Percentiles rank a stretch among this genome's conserved stretches.
Conservation (phyloP, 192 early-diverging fungal genomes). For the Coemansia sp. region DNA sequence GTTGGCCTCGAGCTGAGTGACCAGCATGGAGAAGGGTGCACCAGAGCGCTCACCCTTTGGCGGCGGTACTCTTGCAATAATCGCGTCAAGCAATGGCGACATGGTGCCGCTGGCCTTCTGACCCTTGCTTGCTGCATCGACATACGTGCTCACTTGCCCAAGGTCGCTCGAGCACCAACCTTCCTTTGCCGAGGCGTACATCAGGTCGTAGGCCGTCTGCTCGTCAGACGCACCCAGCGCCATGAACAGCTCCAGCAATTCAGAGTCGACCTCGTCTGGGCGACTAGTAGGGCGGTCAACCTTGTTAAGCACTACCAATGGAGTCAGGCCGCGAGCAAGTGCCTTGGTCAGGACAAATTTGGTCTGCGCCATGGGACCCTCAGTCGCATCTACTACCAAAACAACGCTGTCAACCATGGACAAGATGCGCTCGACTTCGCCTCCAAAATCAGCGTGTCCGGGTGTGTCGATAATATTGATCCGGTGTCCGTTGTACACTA, state of each 20-base stretch:
- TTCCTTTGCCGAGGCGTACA: constrained; percentile 82
- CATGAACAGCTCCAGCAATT: constrained; percentile 80
- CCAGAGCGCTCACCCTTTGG: constrained; percentile 65
- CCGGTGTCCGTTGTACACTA: constrained; percentile 71
- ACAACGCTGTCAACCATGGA: constrained; percentile 90
- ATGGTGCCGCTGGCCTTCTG: constrained; percentile 51
- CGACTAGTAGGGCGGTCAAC: constrained; percentile 77
- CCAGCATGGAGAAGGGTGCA: constrained; percentile 77
- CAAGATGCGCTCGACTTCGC: constrained; percentile 84
- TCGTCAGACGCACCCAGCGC: constrained; percentile 77
- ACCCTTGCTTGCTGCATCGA: constrained; percentile 11
- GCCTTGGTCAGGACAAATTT: constrained; percentile 87
- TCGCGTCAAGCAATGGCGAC: constrained; percentile 74
- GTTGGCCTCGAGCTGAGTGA: constrained; percentile 86
- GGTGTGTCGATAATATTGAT: constrained; percentile 92
- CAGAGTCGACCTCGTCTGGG: constrained; percentile 76
- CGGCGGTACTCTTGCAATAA: constrained; percentile 68
- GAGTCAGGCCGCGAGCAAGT: constrained; percentile 66
- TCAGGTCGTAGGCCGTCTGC: constrained; percentile 76
- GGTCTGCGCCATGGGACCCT: constrained; percentile 90
- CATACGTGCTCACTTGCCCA: constrained; percentile 29
- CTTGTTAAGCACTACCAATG: constrained; percentile 86
- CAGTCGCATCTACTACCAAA: constrained; percentile 82
- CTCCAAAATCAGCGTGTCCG: constrained; percentile 71
- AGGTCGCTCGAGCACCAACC: constrained; percentile 74